Evolutionary conservation across 495 filamentous ascomycete genomes (phyloP).

Genomic region (Penicillium tannophilum): DNA sequence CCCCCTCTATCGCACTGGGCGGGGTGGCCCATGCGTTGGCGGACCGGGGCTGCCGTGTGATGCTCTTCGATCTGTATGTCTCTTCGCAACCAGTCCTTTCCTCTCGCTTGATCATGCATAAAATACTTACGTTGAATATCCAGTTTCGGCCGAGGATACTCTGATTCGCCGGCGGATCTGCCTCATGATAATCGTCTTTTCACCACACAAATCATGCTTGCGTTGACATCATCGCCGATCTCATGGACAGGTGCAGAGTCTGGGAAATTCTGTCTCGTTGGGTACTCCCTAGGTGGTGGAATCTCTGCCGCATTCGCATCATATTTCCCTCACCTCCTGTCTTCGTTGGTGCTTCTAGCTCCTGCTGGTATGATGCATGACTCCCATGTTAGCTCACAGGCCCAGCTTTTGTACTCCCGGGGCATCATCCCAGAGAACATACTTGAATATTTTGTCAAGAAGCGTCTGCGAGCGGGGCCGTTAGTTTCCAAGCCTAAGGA

Average conservation of each 20-base stretch:
- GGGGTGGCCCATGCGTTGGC: constrained; percentile 69
- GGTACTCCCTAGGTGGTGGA: constrained; percentile 85
- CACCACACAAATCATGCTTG: constrained; percentile 70
- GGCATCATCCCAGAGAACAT: constrained; percentile 61
- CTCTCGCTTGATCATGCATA: not conserved
- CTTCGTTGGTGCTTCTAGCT: constrained; percentile 70
- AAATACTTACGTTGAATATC: constrained; percentile 1
- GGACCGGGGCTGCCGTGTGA: constrained; percentile 75
- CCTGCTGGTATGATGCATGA: constrained; percentile 71
- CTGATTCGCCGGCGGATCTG: constrained; percentile 64
- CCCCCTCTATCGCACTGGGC: constrained; percentile 72
- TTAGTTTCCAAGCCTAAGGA: constrained; percentile 29
- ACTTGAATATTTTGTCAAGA: constrained; percentile 52
- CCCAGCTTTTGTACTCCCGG: constrained; percentile 61
- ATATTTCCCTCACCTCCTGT: constrained; percentile 67
- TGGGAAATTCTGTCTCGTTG: constrained; percentile 67
- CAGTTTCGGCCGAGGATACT: constrained; percentile 80
- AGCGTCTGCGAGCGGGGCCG: constrained; percentile 54
- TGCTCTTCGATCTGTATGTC: constrained; percentile 69
- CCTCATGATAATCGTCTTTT: constrained; percentile 77
- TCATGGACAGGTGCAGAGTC: constrained; percentile 61
- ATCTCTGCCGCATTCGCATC: constrained; percentile 74
- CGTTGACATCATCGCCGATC: constrained; percentile 68
- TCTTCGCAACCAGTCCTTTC: not conserved
- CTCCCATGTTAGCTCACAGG: constrained; percentile 60